Conservation (phyloP, 192 early-diverging fungal genomes). For the Linnemannia zychae region DNA sequence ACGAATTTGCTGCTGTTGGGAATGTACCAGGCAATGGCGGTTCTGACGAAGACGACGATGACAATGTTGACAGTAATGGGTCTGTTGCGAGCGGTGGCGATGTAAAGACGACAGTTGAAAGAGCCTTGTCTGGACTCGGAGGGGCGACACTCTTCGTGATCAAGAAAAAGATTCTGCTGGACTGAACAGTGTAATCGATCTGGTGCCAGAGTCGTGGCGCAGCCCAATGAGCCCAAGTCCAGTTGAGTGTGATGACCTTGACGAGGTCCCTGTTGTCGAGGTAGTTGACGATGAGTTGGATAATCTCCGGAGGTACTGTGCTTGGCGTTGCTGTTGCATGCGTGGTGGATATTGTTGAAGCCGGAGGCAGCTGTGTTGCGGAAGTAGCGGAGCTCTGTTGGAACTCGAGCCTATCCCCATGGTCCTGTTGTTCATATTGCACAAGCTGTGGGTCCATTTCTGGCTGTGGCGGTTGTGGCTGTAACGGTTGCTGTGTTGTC, state of each 20-base stretch:
- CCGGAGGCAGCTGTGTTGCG: not conserved
- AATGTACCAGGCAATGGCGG: not conserved
- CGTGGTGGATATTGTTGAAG: not conserved
- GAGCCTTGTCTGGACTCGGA: not conserved
- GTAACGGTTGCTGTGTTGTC: not conserved
- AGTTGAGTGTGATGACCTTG: conserved; percentile 40
- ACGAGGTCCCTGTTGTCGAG: conserved; percentile 40
- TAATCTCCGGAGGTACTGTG: conserved; percentile 50
- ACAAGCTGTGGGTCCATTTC: not conserved
- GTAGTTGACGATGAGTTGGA: conserved; percentile 49
- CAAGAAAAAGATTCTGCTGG: conserved; percentile 39
- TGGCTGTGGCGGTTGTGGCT: not conserved
- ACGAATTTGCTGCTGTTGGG: not conserved
- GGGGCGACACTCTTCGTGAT: conserved; percentile 45
- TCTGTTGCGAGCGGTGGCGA: not conserved
- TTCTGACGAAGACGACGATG: not conserved
- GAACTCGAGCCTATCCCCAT: conserved; percentile 3
- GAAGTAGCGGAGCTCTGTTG: not conserved
- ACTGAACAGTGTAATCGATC: conserved; percentile 24
- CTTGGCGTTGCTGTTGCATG: not conserved
- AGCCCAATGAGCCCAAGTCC: conserved; percentile 44
- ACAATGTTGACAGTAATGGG: not conserved
- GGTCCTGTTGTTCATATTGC: not conserved
- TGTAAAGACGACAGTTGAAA: not conserved
- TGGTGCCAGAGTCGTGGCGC: conserved; percentile 43